phyloP scores from a whole-genome alignment of 2,329 filamentous ascomycete genomes.

The Nothophoma quercina region DNA sequence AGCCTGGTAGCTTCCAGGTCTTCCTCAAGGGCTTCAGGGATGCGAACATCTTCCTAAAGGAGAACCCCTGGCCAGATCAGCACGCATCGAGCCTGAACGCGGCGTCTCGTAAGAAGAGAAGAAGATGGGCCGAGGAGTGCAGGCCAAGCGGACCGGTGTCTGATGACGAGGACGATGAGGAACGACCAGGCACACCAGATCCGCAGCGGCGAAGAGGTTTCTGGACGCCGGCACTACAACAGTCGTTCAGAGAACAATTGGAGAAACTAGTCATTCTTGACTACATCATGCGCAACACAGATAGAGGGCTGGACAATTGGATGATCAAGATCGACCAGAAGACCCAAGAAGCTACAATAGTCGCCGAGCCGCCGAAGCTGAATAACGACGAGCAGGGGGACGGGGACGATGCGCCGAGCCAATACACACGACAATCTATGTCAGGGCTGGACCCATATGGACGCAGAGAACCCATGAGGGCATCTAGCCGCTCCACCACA shows the following conservation, averaged over 20 bases:
- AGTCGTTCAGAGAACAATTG: slow-evolving; percentile 91
- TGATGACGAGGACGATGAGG: slow-evolving; percentile 67
- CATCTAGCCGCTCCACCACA: slow-evolving; percentile 65
- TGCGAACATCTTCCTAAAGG: slow-evolving; percentile 91
- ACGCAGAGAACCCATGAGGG: slow-evolving; percentile 84
- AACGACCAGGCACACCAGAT: slow-evolving; percentile 47
- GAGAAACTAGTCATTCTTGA: slow-evolving; percentile 97
- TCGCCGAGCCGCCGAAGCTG: slow-evolving; percentile 79
- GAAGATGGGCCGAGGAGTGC: slow-evolving; percentile 80
- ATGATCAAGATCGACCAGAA: slow-evolving; percentile 97
- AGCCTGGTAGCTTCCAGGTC: slow-evolving; percentile 95
- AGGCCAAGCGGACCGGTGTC: slow-evolving; percentile 69
- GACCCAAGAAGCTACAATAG: slow-evolving; percentile 81
- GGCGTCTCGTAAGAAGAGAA: slow-evolving; percentile 70
- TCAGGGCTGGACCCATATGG: slow-evolving; percentile 69
- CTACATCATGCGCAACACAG: slow-evolving; percentile 99
- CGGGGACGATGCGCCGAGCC: slow-evolving; percentile 54
- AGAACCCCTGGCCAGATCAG: slow-evolving; percentile 97
- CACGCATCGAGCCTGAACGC: slow-evolving; percentile 72
- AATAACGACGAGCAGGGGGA: slow-evolving; percentile 53
- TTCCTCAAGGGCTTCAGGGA: slow-evolving; percentile 98
- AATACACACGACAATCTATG: slow-evolving; percentile 69
- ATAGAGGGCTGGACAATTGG: slow-evolving; percentile 97
- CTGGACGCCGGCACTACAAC: slow-evolving; percentile 89
- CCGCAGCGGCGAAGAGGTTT: slow-evolving; percentile 65